Evolutionary conservation across 345 rosid genomes (phyloP).

Genomic region (Boechera divaricarpa): DNA sequence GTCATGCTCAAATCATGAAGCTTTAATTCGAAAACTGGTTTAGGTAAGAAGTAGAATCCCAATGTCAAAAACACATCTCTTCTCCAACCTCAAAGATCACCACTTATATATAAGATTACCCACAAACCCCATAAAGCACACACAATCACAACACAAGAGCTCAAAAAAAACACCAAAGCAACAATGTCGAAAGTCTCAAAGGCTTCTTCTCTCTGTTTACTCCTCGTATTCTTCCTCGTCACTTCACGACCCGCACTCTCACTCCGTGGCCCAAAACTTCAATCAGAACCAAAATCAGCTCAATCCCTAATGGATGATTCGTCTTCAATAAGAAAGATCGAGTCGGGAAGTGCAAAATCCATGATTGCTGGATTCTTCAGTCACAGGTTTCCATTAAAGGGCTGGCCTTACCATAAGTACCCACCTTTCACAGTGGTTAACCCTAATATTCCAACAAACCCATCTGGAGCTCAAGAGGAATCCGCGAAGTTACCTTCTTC

Average conservation of each 20-base stretch:
- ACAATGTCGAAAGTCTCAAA: slow-evolving; percentile 40
- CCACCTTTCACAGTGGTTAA: slow-evolving; percentile 44
- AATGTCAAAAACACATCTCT: slow-evolving; percentile 36
- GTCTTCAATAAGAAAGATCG: slow-evolving; percentile 27
- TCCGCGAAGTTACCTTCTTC: slow-evolving; percentile 39
- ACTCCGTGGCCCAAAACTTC: slow-evolving; percentile 30
- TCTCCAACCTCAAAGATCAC: slow-evolving; percentile 2
- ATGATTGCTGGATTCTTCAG: slow-evolving; percentile 45
- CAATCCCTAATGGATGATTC: slow-evolving; percentile 20
- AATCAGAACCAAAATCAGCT: slow-evolving; percentile 6
- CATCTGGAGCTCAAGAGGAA: slow-evolving; percentile 39
- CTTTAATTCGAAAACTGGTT: slow-evolving; percentile 8
- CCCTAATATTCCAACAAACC: slow-evolving; percentile 42
- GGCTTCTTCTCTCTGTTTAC: slow-evolving; percentile 36
- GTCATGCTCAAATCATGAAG: slow-evolving; percentile 39
- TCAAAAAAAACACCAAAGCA: slow-evolving; percentile 20
- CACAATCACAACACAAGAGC: slow-evolving; percentile 29
- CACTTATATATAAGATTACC: slow-evolving; percentile 25
- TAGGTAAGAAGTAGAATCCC: slow-evolving; percentile 46
- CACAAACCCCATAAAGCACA: not conserved
- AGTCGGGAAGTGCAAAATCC: slow-evolving; percentile 26
- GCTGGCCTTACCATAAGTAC: slow-evolving; percentile 42
- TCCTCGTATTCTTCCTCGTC: slow-evolving; percentile 26
- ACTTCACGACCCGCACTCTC: slow-evolving; percentile 36
- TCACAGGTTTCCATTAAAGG: slow-evolving; percentile 38